phyloP scores from a whole-genome alignment of 2,329 filamentous ascomycete species.

The Cadophora malorum region DNA sequence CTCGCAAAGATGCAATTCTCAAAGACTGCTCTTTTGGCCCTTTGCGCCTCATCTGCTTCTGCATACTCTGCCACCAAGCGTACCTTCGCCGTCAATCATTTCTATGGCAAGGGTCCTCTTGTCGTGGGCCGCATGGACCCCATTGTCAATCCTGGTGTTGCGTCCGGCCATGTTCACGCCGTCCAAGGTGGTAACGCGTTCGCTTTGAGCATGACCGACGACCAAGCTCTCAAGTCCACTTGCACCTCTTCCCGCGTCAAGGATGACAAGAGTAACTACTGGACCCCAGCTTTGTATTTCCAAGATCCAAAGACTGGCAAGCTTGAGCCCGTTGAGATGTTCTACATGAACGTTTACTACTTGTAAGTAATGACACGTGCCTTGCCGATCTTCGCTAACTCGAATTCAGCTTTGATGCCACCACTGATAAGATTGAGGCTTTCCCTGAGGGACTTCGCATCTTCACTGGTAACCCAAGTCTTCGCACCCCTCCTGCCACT shows the following conservation, averaged over 20 bases:
- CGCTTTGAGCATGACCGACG: slow-evolving; percentile 64
- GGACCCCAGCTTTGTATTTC: slow-evolving; percentile 83
- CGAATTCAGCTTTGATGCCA: slow-evolving; percentile 60
- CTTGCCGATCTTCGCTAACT: slow-evolving; percentile 40
- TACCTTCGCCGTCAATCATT: slow-evolving; percentile 73
- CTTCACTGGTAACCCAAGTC: slow-evolving; percentile 74
- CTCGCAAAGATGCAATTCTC: slow-evolving; percentile 40
- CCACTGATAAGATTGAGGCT: slow-evolving; percentile 69
- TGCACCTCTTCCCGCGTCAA: slow-evolving; percentile 84
- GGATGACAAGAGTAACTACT: slow-evolving; percentile 88
- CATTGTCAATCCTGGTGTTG: slow-evolving; percentile 66
- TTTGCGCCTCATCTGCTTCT: slow-evolving; percentile 34
- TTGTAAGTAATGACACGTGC: slow-evolving; percentile 54
- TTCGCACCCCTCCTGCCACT: slow-evolving; percentile 65
- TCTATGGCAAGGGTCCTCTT: slow-evolving; percentile 69
- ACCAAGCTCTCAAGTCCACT: slow-evolving; percentile 62
- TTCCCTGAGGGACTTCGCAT: slow-evolving; percentile 83
- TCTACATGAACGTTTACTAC: slow-evolving; percentile 81
- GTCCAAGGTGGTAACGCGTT: slow-evolving; percentile 69
- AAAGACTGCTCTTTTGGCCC: slow-evolving; percentile 32
- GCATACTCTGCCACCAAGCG: slow-evolving; percentile 44
- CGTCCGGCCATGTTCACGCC: slow-evolving; percentile 73
- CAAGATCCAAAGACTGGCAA: slow-evolving; percentile 67
- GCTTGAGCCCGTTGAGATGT: slow-evolving; percentile 61
- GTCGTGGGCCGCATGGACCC: slow-evolving; percentile 76